Conservation (phyloP, 768 basidiomycete species). For the Amanita molliuscula region DNA sequence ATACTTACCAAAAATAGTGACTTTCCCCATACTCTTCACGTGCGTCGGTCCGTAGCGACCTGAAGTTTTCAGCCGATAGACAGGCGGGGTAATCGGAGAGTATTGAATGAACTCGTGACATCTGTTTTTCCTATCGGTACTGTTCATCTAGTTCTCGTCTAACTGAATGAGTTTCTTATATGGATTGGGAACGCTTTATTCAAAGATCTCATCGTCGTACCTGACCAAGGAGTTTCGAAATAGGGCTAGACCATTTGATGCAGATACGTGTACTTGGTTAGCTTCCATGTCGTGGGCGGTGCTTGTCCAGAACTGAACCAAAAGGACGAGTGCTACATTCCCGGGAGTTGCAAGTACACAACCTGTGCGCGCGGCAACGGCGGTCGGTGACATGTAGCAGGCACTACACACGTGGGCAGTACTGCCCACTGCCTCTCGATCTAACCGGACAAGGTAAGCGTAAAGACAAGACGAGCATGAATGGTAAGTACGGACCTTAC, state of each 20-base stretch:
- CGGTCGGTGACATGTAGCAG: neutral
- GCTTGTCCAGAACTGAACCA: conserved; percentile 50
- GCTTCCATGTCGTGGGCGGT: conserved; percentile 58
- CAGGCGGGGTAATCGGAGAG: conserved; percentile 21
- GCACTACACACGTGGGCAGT: neutral
- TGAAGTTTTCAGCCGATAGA: neutral
- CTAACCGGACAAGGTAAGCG: conserved; percentile 26
- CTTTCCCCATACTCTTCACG: too few relatives aligned
- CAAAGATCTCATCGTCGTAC: conserved; percentile 86
- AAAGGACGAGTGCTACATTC: neutral
- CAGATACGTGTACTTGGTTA: conserved; percentile 59
- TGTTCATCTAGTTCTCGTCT: conserved; percentile 93
- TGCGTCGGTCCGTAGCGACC: too few relatives aligned
- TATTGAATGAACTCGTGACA: conserved; percentile 84
- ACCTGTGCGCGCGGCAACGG: conserved; percentile 67
- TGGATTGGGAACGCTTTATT: conserved; percentile 65
- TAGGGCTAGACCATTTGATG: neutral
- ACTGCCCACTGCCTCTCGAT: conserved; percentile 89
- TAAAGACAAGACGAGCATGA: neutral
- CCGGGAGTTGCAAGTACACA: conserved; percentile 14
- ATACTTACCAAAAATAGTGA: too few relatives aligned
- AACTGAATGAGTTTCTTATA: conserved; percentile 43
- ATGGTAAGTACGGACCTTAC: neutral
- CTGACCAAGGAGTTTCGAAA: conserved; percentile 22
- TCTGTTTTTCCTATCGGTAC: conserved; percentile 69